A percentile compares a stretch with the other conserved stretches of the same genome.
These are phyloP conservation scores for Mrakia hoshinonis DNA, from an alignment of 768 basidiomycete genomes.

Conservation along the genomic window DNA sequence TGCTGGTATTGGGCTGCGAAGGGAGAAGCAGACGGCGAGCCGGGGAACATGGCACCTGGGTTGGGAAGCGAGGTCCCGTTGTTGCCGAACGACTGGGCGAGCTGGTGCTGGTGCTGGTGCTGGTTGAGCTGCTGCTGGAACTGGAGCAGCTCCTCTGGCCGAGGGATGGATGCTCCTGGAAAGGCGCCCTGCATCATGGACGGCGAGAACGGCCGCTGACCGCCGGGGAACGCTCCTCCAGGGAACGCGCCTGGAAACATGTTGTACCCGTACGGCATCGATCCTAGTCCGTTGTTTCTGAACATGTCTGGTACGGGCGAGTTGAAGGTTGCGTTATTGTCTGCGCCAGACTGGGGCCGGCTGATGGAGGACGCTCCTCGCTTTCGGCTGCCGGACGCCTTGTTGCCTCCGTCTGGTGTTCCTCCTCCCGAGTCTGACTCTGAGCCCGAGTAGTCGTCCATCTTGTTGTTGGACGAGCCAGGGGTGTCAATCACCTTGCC, in stretches of 20 bases:
- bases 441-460: slow-evolving; percentile 1
- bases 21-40: neutral
- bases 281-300: neutral
- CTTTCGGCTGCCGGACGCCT: neutral
- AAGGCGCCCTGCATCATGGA: neutral
- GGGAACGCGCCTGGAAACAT: neutral
- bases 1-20: slow-evolving; percentile 11
- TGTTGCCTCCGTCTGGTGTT: neutral
- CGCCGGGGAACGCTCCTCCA: neutral
- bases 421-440: slow-evolving; percentile 4
- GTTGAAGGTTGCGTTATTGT: neutral
- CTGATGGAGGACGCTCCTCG: slow-evolving; percentile 3
- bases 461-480: slow-evolving; percentile 26
- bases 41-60: neutral
- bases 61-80: slow-evolving; percentile 9
- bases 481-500: slow-evolving; percentile 41
- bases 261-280: neutral
- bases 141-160: slow-evolving; percentile 13
- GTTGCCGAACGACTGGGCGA: neutral
- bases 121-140: slow-evolving; percentile 18
- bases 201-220: neutral
- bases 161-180: neutral
- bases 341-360: neutral
- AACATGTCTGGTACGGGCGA: neutral
- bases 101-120: slow-evolving; percentile 22